A percentile compares a stretch with the other conserved stretches of the same genome.
These are phyloP conservation scores for Talaromyces sp. DNA, from an alignment of 2,329 filamentous ascomycete genomes.

Conservation along the genomic window DNA sequence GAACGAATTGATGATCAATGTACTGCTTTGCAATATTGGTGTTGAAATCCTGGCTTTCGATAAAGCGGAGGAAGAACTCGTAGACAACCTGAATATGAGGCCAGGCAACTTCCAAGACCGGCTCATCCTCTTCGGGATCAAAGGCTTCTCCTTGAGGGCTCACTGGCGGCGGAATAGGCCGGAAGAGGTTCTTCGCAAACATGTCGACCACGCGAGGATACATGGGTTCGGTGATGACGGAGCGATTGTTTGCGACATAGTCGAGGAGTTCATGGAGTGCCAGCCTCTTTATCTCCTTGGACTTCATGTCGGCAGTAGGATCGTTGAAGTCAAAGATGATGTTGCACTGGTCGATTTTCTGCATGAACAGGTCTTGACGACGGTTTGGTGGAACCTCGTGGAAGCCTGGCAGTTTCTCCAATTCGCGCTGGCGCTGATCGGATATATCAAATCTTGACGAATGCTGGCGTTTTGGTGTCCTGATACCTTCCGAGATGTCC, in stretches of 20 bases:
- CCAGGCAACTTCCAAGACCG: constrained; percentile 96
- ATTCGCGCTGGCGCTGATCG: constrained; percentile 77
- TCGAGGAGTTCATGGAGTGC: constrained; percentile 94
- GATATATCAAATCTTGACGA: constrained; percentile 98
- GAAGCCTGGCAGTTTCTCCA: constrained; percentile 96
- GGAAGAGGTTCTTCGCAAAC: constrained; percentile 98
- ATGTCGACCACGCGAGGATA: constrained; percentile 97
- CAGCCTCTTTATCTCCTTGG: constrained; percentile 97
- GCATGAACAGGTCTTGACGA: constrained; percentile 96
- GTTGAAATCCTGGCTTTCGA: constrained; percentile 99
- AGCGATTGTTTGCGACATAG: constrained; percentile 96
- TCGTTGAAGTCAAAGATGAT: constrained; percentile 99
- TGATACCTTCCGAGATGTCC: constrained; percentile 90
- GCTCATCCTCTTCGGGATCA: constrained; percentile 97
- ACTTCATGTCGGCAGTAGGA: constrained; percentile 97
- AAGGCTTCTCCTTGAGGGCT: constrained; percentile 98
- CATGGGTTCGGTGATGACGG: constrained; percentile 98
- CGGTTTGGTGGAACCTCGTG: constrained; percentile 95
- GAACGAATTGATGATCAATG: constrained; percentile 96
- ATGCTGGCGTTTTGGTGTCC: constrained; percentile 93
- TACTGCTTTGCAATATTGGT: constrained; percentile 99
- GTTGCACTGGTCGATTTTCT: constrained; percentile 99
- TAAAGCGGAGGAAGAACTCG: constrained; percentile 98
- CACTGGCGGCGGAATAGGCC: constrained; percentile 92
- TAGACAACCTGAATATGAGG: constrained; percentile 99